A percentile compares a stretch with the other conserved stretches of the same genome.
Conservation (phyloP, 75 land plant species). For the Cryptomeria japonica region DNA sequence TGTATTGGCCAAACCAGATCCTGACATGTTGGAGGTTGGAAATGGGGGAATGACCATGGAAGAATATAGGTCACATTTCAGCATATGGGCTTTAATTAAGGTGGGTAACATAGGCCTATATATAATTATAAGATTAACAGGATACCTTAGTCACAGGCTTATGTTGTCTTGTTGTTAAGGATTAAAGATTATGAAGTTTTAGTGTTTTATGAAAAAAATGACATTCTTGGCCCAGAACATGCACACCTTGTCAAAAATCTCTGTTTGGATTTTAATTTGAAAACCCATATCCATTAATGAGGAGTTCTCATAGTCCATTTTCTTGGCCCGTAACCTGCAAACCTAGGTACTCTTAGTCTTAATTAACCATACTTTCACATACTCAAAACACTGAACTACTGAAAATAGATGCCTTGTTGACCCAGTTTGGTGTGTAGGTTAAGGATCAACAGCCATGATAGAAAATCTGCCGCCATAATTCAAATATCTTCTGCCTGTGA, state of each 20-base stretch:
- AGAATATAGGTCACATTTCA: slow-evolving; percentile 86
- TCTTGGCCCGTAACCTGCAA: background rate
- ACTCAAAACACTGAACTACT: background rate
- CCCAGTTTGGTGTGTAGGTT: too few relatives aligned
- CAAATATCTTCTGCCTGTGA: background rate
- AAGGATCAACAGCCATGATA: too few relatives aligned
- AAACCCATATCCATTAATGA: background rate
- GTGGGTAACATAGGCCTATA: slow-evolving; percentile 23
- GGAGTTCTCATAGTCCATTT: background rate
- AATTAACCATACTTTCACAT: background rate
- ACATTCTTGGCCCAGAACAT: background rate
- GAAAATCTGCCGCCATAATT: background rate
- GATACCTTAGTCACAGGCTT: background rate
- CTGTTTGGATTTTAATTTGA: background rate
- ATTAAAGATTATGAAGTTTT: background rate
- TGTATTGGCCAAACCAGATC: slow-evolving; percentile 48
- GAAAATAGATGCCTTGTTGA: background rate
- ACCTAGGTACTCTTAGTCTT: background rate
- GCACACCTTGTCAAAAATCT: background rate
- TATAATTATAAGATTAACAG: background rate
- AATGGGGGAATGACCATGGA: slow-evolving; percentile 87
- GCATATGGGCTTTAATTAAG: slow-evolving; percentile 91
- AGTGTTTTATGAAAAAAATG: background rate
- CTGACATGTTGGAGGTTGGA: slow-evolving; percentile 96
- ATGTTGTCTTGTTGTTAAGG: background rate